Evolutionary conservation across 2,329 filamentous ascomycete species (phyloP), one percentile per base, ranked within the genome.

Genomic region (Neofusicoccum cordaticola): DNA sequence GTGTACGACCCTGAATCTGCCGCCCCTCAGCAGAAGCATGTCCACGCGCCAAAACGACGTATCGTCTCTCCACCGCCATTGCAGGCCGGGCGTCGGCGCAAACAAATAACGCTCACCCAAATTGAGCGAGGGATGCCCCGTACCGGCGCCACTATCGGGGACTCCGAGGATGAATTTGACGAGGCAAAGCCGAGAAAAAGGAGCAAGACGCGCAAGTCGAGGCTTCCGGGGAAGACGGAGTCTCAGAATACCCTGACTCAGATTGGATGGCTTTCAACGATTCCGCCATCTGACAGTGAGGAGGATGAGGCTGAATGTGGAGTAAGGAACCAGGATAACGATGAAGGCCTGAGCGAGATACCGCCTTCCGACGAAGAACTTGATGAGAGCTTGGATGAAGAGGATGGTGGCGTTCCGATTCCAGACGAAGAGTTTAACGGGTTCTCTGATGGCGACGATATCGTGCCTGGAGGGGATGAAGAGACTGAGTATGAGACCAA

Each of bases 161-260:
- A 51, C 17, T 62, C 58, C 0, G 45, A 62, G 15, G 58, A 62
- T 41, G 58, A 62, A 17, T 41, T 39, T 17, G 62, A 57, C 7
- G 62, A 34, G 7, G n/a, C 19, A 5, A 51, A 17, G 2, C 19
- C 42, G 13, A 64, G 13, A 6, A 64, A 57, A 34, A 48, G 17
- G 44, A 57, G 51, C 15, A 58, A 45, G 53, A 58, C 15, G 15
- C 50, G 60, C 45, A 42, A 22, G 6, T 34, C 15, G 11, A 17
- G 13, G 4, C 41, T 64, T 12, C 51, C 62, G n/a, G 19, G 22
- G 9, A 64, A 64, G 34, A 50, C 62, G 6, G 34, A 63, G 15
- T 56, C 47, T 13, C 63, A 65, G 19, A 60, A 52, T n/a, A 65
- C 63, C 7, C 45, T 65, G 2, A 65, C 63, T 4, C 63, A 65